Evolutionary conservation across 495 filamentous ascomycete genomes (phyloP), one percentile per base, ranked within the genome.

Genomic region (Penicillium ucsense): DNA sequence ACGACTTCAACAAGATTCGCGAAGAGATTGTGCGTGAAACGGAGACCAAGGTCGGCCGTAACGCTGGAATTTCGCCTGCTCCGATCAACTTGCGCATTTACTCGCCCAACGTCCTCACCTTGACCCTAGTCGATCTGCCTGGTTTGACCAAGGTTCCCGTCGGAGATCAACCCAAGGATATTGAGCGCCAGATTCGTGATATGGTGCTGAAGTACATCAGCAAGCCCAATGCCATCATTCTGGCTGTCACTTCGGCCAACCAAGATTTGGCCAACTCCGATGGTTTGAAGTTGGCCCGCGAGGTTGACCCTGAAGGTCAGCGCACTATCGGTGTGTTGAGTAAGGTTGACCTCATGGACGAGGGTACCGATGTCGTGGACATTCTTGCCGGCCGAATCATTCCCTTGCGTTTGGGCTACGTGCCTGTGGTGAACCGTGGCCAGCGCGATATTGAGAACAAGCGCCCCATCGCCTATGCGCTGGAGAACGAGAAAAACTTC

Each of bases 341-440:
- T 47, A 99, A 99, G 76, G 90, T 99, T 45, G 94, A 99, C 68
- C 72, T 99, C 66, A 99, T 99, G 94, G 94, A 99, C 68, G 90
- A 96, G 31, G 94, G 94, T 35, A 99, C 94, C 34, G 94, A 99
- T 62, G 94, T 99, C 11, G 92, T 99, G 55, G 94, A 99, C 73
- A 99, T 99, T 74, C 79, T 99, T 57, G 92, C 94, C 57, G 94
- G 94, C 48, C 85, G 94, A 60, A 92, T 99, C 68, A 97, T 99
- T 63, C 94, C 94, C 11, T 65, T 99, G 54, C 84, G 94, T 48
- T 68, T 99, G 49, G 94, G 94, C 53, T 99, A 99, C 63, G 94
- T 99, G 12, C 94, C 94, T 5, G 94, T 99, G 27, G 94, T 99
- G 58, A 99, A 99, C 75, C 80, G 92, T 70, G 92, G 92, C n/a